Evolutionary conservation across 2,329 filamentous ascomycete genomes (phyloP).

Genomic region (Didymella glomerata): DNA sequence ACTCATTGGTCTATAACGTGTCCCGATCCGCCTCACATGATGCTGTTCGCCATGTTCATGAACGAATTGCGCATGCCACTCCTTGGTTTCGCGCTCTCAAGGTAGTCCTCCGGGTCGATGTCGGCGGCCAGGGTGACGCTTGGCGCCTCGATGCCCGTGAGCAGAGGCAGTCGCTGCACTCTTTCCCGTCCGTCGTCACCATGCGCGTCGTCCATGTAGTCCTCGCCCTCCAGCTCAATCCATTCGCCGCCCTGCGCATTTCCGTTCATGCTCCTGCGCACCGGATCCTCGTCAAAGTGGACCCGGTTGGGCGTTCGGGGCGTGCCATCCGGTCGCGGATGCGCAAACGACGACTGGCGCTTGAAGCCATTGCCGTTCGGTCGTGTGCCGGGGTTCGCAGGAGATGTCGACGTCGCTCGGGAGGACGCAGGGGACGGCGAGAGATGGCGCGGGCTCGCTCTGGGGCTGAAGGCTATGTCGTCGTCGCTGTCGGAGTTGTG

Average conservation of each 20-base stretch:
- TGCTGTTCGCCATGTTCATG: conserved; percentile 99
- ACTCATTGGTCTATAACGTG: background rate
- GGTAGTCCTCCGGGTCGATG: conserved; percentile 65
- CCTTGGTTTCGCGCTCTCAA: conserved; percentile 75
- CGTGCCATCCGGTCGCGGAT: conserved; percentile 58
- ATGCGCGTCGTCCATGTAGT: conserved; percentile 63
- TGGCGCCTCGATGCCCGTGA: conserved; percentile 78
- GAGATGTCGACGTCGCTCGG: conserved; percentile 42
- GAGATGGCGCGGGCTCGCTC: conserved; percentile 30
- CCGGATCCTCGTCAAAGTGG: conserved; percentile 67
- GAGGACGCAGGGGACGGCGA: conserved; percentile 43
- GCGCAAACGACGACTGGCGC: conserved; percentile 57
- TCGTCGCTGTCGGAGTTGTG: conserved; percentile 43
- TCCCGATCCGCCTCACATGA: conserved; percentile 65
- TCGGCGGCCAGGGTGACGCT: conserved; percentile 74
- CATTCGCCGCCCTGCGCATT: conserved; percentile 46
- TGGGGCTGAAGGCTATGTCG: conserved; percentile 33
- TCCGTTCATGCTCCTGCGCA: conserved; percentile 47
- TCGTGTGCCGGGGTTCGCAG: conserved; percentile 36
- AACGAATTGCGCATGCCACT: conserved; percentile 88
- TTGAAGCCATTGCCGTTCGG: conserved; percentile 39
- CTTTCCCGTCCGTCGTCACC: conserved; percentile 48
- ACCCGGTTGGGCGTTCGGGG: conserved; percentile 76
- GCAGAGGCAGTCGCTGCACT: conserved; percentile 64
- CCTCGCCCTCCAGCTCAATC: conserved; percentile 67